phyloP scores from a whole-genome alignment of 192 early-diverging fungal species.

The Coemansia sp. region DNA sequence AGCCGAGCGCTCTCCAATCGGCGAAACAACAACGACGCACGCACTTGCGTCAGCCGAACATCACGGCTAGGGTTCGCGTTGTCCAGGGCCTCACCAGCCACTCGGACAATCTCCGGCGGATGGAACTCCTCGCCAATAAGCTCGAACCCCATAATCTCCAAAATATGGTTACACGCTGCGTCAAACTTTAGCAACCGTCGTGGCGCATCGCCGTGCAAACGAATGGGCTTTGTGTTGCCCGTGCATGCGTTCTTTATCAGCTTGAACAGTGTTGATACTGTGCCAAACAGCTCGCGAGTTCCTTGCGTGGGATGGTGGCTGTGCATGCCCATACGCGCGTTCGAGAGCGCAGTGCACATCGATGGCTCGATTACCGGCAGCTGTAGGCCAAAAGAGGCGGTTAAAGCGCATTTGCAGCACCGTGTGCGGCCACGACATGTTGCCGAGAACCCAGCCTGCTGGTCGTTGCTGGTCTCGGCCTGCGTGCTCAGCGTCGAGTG shows the following conservation, averaged over 20 bases:
- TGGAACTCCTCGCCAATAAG: slow-evolving; percentile 17
- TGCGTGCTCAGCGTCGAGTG: slow-evolving; percentile 13
- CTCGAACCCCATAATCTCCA: slow-evolving; percentile 40
- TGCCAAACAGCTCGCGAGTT: slow-evolving; percentile 26
- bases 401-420: slow-evolving; percentile 41
- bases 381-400: background rate
- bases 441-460: slow-evolving; percentile 1
- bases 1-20: slow-evolving; percentile 25
- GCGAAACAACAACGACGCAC: slow-evolving; percentile 7
- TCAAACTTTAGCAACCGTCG: slow-evolving; percentile 40
- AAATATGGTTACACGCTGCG: slow-evolving; percentile 23
- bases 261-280: slow-evolving; percentile 17
- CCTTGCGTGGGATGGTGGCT: slow-evolving; percentile 39
- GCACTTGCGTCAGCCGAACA: background rate
- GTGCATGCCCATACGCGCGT: slow-evolving; percentile 17
- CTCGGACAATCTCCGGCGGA: slow-evolving; percentile 16
- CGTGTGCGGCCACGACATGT: slow-evolving; percentile 12
- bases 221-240: slow-evolving; percentile 24
- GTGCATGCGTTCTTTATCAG: slow-evolving; percentile 26
- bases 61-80: background rate
- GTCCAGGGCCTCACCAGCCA: background rate
- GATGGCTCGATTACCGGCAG: slow-evolving; percentile 21
- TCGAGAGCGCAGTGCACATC: slow-evolving; percentile 13
- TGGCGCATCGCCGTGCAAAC: slow-evolving; percentile 14
- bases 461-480: slow-evolving; percentile 7